phyloP scores from a whole-genome alignment of 129 eudicot genomes.

The Flaveria ramosissima region DNA sequence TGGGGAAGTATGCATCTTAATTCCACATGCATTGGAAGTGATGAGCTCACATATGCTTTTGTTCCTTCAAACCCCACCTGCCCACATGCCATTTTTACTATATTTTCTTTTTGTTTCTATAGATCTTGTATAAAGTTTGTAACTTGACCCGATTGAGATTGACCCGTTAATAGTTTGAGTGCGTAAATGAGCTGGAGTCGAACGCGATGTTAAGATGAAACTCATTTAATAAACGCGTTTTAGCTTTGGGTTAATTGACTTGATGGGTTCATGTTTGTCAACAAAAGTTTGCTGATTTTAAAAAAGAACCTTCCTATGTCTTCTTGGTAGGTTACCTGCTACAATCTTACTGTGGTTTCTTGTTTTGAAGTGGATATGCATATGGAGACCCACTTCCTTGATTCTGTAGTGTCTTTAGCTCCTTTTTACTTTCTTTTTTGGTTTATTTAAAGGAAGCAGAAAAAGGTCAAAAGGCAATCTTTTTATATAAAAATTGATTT shows the following conservation, averaged over 20 bases:
- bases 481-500: not conserved
- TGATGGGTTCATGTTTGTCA: not conserved
- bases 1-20: constrained; percentile 22
- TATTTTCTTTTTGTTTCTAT: no score
- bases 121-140: not conserved
- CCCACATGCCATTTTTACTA: constrained; percentile 27
- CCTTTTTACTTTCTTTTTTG: not conserved
- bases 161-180: no score
- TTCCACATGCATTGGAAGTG: constrained; percentile 51
- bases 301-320: constrained; percentile 5
- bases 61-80: constrained; percentile 35
- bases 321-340: constrained; percentile 31
- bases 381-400: constrained; percentile 21
- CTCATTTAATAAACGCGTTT: no score
- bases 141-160: no score
- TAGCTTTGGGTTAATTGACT: not conserved
- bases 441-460: not conserved
- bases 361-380: constrained; percentile 34
- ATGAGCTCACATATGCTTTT: constrained; percentile 28
- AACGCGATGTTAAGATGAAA: no score
- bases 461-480: not conserved
- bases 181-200: no score
- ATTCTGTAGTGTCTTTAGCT: constrained; percentile 20
- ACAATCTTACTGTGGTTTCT: constrained; percentile 17
- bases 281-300: not conserved